phyloP scores from a whole-genome alignment of 768 basidiomycete genomes.

The Suillus brevipes region DNA sequence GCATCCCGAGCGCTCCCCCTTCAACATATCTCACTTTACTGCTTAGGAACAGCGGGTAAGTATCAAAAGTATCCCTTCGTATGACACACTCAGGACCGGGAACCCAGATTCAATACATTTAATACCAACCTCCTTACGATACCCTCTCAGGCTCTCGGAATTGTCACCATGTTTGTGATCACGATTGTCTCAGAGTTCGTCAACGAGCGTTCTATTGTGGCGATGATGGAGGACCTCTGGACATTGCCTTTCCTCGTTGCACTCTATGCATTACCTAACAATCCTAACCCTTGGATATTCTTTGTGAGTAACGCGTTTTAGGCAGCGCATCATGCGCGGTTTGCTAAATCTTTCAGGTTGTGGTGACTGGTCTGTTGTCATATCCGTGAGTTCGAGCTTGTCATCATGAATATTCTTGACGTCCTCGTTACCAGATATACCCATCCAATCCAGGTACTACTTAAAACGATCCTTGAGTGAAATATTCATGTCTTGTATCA shows the following conservation, averaged over 20 bases:
- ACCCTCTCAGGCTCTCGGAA: constrained; percentile 51
- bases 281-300: constrained; percentile 53
- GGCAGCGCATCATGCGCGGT: neutral
- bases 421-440: constrained; percentile 34
- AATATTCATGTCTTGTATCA: constrained; percentile 3
- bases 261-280: constrained; percentile 47
- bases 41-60: constrained; percentile 52
- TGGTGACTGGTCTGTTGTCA: constrained; percentile 45
- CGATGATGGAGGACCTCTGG: constrained; percentile 61
- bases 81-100: neutral
- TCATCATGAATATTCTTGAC: neutral
- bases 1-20: constrained; percentile 50
- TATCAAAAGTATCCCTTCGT: neutral
- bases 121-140: constrained; percentile 61
- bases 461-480: neutral
- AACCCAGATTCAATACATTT: constrained; percentile 55
- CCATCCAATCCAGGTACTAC: constrained; percentile 46
- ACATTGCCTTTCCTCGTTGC: constrained; percentile 60
- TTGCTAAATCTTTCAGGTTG: constrained; percentile 29
- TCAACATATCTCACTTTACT: constrained; percentile 58
- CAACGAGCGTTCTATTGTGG: constrained; percentile 53
- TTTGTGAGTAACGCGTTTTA: constrained; percentile 38
- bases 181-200: constrained; percentile 52
- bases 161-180: constrained; percentile 52
- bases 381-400: constrained; percentile 37